Conservation (phyloP, 495 filamentous ascomycete genomes). For the Xylaria castorea region DNA sequence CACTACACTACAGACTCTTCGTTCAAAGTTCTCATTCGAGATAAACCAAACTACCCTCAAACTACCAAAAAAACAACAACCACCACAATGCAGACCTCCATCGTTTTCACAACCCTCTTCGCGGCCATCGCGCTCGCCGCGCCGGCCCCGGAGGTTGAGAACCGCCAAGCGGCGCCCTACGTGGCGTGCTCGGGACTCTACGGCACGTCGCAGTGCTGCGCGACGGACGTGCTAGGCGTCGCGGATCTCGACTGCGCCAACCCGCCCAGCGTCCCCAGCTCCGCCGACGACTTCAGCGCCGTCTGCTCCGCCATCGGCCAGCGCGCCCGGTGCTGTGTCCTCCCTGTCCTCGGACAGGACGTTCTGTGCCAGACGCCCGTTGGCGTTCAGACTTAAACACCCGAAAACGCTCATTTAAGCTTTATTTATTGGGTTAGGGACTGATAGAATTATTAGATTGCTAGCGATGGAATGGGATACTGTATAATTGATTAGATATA, state of each 20-base stretch:
- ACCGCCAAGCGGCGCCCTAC: slow-evolving; percentile 42
- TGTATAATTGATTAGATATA: not conserved
- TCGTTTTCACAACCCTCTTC: slow-evolving; percentile 38
- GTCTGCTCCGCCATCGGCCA: slow-evolving; percentile 49
- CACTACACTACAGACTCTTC: not conserved
- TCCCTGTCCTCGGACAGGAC: slow-evolving; percentile 48
- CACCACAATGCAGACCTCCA: slow-evolving; percentile 25
- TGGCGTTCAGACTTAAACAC: slow-evolving; percentile 35
- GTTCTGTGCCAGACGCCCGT: slow-evolving; percentile 48
- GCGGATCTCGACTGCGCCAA: slow-evolving; percentile 51
- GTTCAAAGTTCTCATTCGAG: not conserved
- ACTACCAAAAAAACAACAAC: slow-evolving; percentile 37
- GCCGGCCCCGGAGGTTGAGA: slow-evolving; percentile 33
- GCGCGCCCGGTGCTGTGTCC: slow-evolving; percentile 53
- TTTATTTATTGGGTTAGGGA: not conserved
- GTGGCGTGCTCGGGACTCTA: slow-evolving; percentile 50
- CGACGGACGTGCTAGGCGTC: slow-evolving; percentile 51
- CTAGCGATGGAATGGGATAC: not conserved
- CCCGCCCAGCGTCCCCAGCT: slow-evolving; percentile 40
- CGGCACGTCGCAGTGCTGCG: slow-evolving; percentile 50
- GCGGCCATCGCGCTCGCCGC: slow-evolving; percentile 34
- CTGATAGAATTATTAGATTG: not conserved
- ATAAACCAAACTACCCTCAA: not conserved
- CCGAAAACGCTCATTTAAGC: not conserved
- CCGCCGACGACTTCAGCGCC: slow-evolving; percentile 41